A percentile compares a stretch with the other conserved stretches of the same genome.
Conservation (phyloP, 2,329 filamentous ascomycete genomes). For the Herpotrichia juniperi region DNA sequence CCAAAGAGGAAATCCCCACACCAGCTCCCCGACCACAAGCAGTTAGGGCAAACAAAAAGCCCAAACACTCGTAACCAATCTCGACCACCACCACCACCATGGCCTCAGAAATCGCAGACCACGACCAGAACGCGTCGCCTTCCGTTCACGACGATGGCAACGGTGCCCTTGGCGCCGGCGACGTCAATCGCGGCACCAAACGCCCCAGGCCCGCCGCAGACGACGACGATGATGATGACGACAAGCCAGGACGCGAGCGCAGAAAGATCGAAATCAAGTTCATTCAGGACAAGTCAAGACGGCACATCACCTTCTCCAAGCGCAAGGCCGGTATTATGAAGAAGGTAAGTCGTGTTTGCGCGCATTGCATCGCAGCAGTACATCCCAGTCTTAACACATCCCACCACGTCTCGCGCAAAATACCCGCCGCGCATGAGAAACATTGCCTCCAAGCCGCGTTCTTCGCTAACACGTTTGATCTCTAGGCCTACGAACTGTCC, state of each 20-base stretch:
- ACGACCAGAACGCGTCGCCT: constrained; percentile 58
- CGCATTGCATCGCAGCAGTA: constrained; percentile 18
- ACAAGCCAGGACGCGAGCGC: constrained; percentile 96
- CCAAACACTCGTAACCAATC: constrained; percentile 44
- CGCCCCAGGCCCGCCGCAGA: constrained; percentile 81
- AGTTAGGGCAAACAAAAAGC: constrained; percentile 46
- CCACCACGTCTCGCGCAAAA: constrained; percentile 12
- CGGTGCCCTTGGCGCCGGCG: constrained; percentile 55
- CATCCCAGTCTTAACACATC: constrained; percentile 27
- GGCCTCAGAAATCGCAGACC: constrained; percentile 57
- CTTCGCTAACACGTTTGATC: constrained; percentile 27
- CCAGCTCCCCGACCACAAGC: constrained; percentile 41
- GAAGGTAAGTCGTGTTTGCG: constrained; percentile 72
- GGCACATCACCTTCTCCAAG: constrained; percentile 99
- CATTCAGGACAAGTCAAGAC: constrained; percentile 99
- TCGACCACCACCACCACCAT: constrained; percentile 38
- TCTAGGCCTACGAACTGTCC: constrained; percentile 94
- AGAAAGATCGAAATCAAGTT: constrained; percentile 99
- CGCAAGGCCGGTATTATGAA: constrained; percentile 99
- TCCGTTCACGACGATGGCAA: constrained; percentile 61
- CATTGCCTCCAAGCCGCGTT: constrained; percentile 18
- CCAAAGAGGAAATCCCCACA: constrained; percentile 44
- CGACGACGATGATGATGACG: constrained; percentile 96
- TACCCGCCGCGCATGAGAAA: constrained; percentile 38
- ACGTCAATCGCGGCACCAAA: constrained; percentile 84